Conservation (phyloP, 352 stramenopile species). For the Pythium myriotylum region DNA sequence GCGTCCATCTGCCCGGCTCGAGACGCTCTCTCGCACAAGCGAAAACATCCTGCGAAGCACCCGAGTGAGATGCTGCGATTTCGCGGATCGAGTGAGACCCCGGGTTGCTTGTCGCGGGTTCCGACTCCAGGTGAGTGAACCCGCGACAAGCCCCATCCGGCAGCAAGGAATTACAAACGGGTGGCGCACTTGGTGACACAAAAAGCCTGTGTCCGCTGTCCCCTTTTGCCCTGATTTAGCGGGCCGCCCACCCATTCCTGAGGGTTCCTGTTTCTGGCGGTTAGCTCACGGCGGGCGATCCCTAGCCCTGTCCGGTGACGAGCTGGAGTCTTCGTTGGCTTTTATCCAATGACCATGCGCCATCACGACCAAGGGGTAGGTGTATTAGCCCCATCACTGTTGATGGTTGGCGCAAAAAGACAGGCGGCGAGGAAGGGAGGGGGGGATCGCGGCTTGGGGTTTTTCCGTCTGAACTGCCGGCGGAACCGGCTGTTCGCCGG, state of each 20-base stretch:
- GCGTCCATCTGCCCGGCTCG: not conserved
- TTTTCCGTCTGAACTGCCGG: constrained; percentile 14
- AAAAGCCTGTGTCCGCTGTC: constrained; percentile 2
- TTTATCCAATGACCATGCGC: constrained; percentile 10
- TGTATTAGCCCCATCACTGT: not conserved
- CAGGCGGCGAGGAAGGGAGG: not conserved
- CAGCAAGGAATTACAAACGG: constrained; percentile 24
- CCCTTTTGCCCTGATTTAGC: not conserved
- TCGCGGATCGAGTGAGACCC: not conserved
- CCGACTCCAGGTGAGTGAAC: not conserved
- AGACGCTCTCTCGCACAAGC: not conserved
- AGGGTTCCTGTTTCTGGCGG: constrained; percentile 1
- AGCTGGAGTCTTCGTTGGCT: not conserved
- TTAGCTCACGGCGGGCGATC: constrained; percentile 8
- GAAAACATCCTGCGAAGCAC: not conserved
- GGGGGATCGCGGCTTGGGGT: too few relatives aligned
- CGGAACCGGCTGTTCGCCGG: constrained; percentile 24
- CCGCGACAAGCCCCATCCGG: not conserved
- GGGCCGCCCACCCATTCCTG: not conserved
- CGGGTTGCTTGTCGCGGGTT: too few relatives aligned
- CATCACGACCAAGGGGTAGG: not conserved
- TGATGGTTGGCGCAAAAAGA: constrained; percentile 18
- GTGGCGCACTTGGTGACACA: constrained; percentile 24
- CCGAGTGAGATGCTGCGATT: not conserved
- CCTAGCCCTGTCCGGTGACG: constrained; percentile 9